Percentiles rank a stretch among this genome's conserved stretches.
Evolutionary conservation across 805 yeast genomes (phyloP).

Genomic region (Yamadazyma kitorensis): DNA sequence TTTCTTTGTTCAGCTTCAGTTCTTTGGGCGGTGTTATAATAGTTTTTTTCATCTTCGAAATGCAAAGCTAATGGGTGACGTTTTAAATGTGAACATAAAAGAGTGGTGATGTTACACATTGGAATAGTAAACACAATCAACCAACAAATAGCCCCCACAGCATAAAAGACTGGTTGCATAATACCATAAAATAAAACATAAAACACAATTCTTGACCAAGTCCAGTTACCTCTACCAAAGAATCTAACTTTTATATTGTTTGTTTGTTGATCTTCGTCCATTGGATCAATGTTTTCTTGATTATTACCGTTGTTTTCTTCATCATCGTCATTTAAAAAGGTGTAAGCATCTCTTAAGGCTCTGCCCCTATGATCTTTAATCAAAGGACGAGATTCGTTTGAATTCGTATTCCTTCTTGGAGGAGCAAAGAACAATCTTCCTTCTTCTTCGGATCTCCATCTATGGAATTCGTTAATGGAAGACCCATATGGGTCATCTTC

Average conservation of each 20-base stretch:
- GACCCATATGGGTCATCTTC: constrained; percentile 92
- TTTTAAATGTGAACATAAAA: constrained; percentile 72
- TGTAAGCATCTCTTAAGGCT: constrained; percentile 35
- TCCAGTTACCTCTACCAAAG: constrained; percentile 94
- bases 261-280: constrained; percentile 16
- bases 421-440: constrained; percentile 82
- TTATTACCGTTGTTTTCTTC: constrained; percentile 22
- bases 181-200: constrained; percentile 66
- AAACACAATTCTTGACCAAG: constrained; percentile 73
- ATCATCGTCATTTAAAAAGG: constrained; percentile 24
- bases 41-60: constrained; percentile 57
- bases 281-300: constrained; percentile 13
- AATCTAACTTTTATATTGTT: constrained; percentile 49
- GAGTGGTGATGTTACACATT: constrained; percentile 76
- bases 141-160: constrained; percentile 69
- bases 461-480: constrained; percentile 75
- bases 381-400: constrained; percentile 34
- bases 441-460: constrained; percentile 81
- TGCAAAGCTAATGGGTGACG: constrained; percentile 89
- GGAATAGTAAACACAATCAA: constrained; percentile 85
- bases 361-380: constrained; percentile 43
- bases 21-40: constrained; percentile 28
- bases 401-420: constrained; percentile 39
- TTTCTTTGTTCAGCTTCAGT: constrained; percentile 19
- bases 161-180: constrained; percentile 62